Evolutionary conservation across 1,284 basidiomycete species (phyloP).

Genomic region (Serendipita sp.): DNA sequence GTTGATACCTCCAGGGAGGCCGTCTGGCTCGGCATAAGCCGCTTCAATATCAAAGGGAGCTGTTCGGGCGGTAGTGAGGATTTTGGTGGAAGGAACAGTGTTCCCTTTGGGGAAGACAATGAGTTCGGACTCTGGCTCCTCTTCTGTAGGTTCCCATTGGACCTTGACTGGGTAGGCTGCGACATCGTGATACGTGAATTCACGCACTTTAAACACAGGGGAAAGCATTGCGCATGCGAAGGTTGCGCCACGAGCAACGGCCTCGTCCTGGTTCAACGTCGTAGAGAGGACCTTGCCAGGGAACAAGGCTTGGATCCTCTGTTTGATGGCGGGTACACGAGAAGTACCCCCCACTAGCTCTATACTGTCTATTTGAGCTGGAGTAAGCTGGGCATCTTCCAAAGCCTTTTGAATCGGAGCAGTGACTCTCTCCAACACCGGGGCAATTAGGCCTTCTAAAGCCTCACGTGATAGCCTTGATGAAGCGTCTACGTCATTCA

Average conservation of each 20-base stretch:
- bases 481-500: slow-evolving; percentile 72
- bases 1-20: slow-evolving; percentile 64
- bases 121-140: slow-evolving; percentile 65
- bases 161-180: slow-evolving; percentile 77
- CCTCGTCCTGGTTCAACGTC: slow-evolving; percentile 93
- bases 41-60: slow-evolving; percentile 78
- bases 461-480: slow-evolving; percentile 44
- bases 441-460: slow-evolving; percentile 43
- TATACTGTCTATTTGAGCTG: slow-evolving; percentile 48
- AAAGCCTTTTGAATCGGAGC: slow-evolving; percentile 43
- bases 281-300: slow-evolving; percentile 59
- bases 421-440: slow-evolving; percentile 39
- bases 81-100: slow-evolving; percentile 78
- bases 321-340: slow-evolving; percentile 55
- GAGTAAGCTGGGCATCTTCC: slow-evolving; percentile 38
- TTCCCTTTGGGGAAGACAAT: slow-evolving; percentile 76
- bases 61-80: slow-evolving; percentile 86
- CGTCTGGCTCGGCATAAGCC: slow-evolving; percentile 53
- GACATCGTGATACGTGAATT: slow-evolving; percentile 78
- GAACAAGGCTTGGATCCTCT: slow-evolving; percentile 49
- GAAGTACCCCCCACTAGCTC: slow-evolving; percentile 58
- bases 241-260: slow-evolving; percentile 82
- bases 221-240: slow-evolving; percentile 90
- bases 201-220: slow-evolving; percentile 88
- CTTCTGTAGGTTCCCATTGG: slow-evolving; percentile 59